Percentiles rank a stretch among this genome's conserved stretches.
Conservation (phyloP, 176 grass and related monocot genomes). For the Eleusine coracana region DNA sequence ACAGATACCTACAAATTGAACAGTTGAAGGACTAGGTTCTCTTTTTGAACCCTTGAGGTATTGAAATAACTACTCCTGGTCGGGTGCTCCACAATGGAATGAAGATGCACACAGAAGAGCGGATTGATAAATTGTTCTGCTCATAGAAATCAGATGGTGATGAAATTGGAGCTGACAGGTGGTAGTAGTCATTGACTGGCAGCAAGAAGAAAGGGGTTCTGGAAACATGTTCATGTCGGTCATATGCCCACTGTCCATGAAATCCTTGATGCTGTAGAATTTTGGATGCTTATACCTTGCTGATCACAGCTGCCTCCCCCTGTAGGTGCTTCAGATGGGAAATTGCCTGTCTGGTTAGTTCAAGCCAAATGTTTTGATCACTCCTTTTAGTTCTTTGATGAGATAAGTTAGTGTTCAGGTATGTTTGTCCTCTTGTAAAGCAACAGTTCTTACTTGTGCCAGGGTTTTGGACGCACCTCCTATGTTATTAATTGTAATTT, state of each 20-base stretch:
- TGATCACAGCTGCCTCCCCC: conserved; percentile 26
- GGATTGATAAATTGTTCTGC: background rate
- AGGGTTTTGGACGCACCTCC: conserved; percentile 16
- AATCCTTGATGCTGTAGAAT: background rate
- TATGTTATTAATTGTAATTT: conserved; percentile 28
- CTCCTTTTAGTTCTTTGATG: conserved; percentile 26
- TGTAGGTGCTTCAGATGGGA: conserved; percentile 19
- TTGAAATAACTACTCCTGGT: conserved; percentile 34
- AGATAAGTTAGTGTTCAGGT: conserved; percentile 33
- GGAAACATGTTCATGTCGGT: conserved; percentile 12
- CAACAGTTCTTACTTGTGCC: conserved; percentile 33
- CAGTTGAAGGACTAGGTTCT: background rate
- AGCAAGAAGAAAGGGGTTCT: background rate
- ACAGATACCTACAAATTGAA: conserved; percentile 43
- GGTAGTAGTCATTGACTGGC: background rate
- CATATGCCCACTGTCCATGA: background rate
- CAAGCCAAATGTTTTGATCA: background rate
- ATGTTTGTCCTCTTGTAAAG: conserved; percentile 40
- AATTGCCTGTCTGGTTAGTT: conserved; percentile 33
- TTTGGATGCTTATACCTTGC: conserved; percentile 15
- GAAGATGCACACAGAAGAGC: background rate
- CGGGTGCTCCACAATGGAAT: background rate
- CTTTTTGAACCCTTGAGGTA: background rate
- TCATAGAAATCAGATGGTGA: background rate
- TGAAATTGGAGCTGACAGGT: conserved; percentile 2